phyloP scores from a whole-genome alignment of 345 rosid species.

The Gossypium thurberi region DNA sequence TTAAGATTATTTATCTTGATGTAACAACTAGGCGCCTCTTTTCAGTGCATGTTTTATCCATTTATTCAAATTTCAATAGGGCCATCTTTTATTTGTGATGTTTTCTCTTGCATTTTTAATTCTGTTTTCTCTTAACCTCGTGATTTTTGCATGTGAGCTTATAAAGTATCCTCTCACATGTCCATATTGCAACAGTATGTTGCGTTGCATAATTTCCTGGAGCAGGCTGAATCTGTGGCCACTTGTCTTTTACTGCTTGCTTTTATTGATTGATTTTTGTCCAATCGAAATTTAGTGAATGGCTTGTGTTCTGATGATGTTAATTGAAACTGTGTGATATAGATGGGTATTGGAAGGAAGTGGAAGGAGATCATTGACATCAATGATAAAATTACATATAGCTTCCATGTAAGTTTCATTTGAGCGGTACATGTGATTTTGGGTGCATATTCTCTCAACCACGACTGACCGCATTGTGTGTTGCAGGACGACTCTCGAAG shows the following conservation, averaged over 20 bases:
- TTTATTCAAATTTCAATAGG: neutral
- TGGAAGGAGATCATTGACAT: slow-evolving; percentile 84
- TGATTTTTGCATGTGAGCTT: neutral
- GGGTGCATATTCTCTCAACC: neutral
- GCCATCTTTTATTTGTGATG: neutral
- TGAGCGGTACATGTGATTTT: neutral
- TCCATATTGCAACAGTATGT: neutral
- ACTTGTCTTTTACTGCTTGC: neutral
- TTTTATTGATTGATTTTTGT: neutral
- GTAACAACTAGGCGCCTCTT: neutral
- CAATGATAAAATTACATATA: slow-evolving; percentile 71
- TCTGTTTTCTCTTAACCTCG: neutral
- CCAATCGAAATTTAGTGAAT: neutral
- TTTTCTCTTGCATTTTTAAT: neutral
- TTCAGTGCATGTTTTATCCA: neutral
- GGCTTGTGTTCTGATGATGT: neutral
- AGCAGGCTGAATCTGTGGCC: neutral
- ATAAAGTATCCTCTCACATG: neutral
- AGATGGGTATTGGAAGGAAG: slow-evolving; percentile 91
- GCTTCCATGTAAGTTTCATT: slow-evolving; percentile 56
- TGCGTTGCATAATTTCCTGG: neutral
- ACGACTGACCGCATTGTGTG: slow-evolving; percentile 12
- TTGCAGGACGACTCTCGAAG: slow-evolving; percentile 78
- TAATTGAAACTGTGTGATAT: slow-evolving; percentile 11
- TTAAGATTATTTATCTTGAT: neutral